phyloP scores from a whole-genome alignment of 805 yeast genomes.

The Metschnikowia baotianmanensis region DNA sequence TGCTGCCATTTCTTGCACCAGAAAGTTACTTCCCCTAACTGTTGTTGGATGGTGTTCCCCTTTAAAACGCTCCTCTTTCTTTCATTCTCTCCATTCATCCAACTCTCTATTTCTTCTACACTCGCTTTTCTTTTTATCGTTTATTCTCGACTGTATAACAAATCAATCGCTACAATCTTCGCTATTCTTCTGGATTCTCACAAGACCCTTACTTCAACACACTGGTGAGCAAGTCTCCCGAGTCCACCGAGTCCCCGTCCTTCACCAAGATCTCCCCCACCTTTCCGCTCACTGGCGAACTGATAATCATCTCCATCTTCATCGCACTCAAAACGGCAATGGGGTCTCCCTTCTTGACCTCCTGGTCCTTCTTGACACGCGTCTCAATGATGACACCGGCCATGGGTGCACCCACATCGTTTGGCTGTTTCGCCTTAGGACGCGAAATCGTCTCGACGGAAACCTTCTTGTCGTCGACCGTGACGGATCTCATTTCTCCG shows the following conservation, averaged over 20 bases:
- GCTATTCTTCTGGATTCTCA: neutral
- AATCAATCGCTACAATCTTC: neutral
- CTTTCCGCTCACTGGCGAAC: conserved; percentile 86
- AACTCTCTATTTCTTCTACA: too few species aligned
- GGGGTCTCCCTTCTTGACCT: conserved; percentile 95
- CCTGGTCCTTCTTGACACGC: conserved; percentile 81
- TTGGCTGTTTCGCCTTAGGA: conserved; percentile 90
- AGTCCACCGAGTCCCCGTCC: conserved; percentile 95
- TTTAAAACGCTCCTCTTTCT: too few species aligned
- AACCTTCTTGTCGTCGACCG: conserved; percentile 84
- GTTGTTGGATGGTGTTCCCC: too few species aligned
- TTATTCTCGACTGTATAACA: too few species aligned
- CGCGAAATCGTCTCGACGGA: conserved; percentile 82
- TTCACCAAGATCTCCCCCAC: conserved; percentile 73
- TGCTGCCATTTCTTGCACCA: too few species aligned
- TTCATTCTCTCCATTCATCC: too few species aligned
- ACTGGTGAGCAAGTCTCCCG: conserved; percentile 72
- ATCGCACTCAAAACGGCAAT: conserved; percentile 92
- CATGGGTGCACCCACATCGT: conserved; percentile 98
- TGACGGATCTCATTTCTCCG: conserved; percentile 96
- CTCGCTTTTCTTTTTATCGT: neutral
- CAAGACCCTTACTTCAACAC: conserved; percentile 23
- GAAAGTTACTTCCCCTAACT: too few species aligned
- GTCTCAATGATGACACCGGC: conserved; percentile 97
- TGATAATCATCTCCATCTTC: conserved; percentile 99